Percentiles rank a stretch among this genome's conserved stretches.
phyloP scores from a whole-genome alignment of 2,329 filamentous ascomycete species.

The Polychaeton citri region DNA sequence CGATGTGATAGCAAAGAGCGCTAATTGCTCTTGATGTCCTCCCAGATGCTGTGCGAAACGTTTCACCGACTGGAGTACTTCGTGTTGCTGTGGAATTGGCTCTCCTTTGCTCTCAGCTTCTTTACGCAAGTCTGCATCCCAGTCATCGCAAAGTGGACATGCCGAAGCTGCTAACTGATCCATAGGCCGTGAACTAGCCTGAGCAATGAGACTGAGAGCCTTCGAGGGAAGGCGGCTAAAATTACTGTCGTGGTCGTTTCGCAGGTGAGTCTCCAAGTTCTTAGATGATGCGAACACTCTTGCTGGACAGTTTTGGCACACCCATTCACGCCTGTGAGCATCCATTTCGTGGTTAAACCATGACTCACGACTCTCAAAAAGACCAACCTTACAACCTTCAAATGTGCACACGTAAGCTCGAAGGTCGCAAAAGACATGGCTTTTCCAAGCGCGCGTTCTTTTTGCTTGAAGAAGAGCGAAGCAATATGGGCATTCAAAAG shows the following conservation, averaged over 20 bases:
- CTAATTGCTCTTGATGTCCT: constrained; percentile 4
- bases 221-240: not conserved
- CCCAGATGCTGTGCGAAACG: constrained; percentile 6
- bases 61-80: constrained; percentile 1
- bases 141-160: not conserved
- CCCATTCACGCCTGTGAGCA: constrained; percentile 9
- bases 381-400: constrained; percentile 9
- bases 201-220: not conserved
- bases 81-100: not conserved
- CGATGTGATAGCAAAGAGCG: constrained; percentile 2
- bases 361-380: constrained; percentile 9
- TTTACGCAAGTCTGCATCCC: not conserved
- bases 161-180: not conserved
- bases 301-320: constrained; percentile 9
- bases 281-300: not conserved
- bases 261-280: not conserved
- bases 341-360: constrained; percentile 13
- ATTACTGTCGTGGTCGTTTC: not conserved
- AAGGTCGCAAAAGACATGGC: constrained; percentile 8
- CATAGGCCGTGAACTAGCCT: not conserved
- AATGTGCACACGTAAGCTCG: constrained; percentile 12
- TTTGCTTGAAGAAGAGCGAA: constrained; percentile 7
- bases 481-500: constrained; percentile 16
- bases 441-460: constrained; percentile 6
- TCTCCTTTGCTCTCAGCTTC: not conserved